These are phyloP conservation scores for Tolypocladium ophioglossoides DNA, from an alignment of 2,329 filamentous ascomycete species.

Conservation along the genomic window DNA sequence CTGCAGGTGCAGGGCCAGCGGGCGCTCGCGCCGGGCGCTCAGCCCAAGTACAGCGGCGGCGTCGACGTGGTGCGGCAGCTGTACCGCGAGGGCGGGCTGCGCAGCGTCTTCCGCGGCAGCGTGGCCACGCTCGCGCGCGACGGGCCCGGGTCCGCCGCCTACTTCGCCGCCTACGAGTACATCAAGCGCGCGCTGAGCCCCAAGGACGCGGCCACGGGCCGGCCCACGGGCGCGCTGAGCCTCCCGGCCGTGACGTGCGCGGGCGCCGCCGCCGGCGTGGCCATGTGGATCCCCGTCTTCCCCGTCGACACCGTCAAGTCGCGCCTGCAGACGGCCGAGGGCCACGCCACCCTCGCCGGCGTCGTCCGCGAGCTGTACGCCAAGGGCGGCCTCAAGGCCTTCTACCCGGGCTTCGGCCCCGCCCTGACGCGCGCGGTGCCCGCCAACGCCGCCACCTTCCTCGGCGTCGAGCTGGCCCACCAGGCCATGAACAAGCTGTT, in stretches of 20 bases:
- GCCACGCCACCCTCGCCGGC: conserved; percentile 67
- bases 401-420: conserved; percentile 94
- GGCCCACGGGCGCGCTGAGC: conserved; percentile 66
- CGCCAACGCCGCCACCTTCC: conserved; percentile 91
- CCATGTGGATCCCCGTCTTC: conserved; percentile 99
- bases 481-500: conserved; percentile 73
- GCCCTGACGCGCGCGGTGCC: conserved; percentile 88
- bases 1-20: conserved; percentile 96
- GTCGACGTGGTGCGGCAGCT: conserved; percentile 87
- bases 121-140: conserved; percentile 88
- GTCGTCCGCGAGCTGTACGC: conserved; percentile 77
- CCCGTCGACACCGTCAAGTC: conserved; percentile 96
- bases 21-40: conserved; percentile 77
- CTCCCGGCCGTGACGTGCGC: conserved; percentile 75
- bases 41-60: conserved; percentile 82
- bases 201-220: conserved; percentile 61
- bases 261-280: conserved; percentile 82
- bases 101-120: conserved; percentile 85
- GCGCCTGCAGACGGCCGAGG: conserved; percentile 81
- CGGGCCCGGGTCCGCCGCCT: conserved; percentile 84
- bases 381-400: conserved; percentile 75
- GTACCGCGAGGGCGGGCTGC: conserved; percentile 81
- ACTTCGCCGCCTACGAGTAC: conserved; percentile 95
- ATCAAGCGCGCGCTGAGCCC: conserved; percentile 84
- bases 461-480: conserved; percentile 76